phyloP scores from a whole-genome alignment of 2,329 filamentous ascomycete genomes.

The Shiraia bambusicola region DNA sequence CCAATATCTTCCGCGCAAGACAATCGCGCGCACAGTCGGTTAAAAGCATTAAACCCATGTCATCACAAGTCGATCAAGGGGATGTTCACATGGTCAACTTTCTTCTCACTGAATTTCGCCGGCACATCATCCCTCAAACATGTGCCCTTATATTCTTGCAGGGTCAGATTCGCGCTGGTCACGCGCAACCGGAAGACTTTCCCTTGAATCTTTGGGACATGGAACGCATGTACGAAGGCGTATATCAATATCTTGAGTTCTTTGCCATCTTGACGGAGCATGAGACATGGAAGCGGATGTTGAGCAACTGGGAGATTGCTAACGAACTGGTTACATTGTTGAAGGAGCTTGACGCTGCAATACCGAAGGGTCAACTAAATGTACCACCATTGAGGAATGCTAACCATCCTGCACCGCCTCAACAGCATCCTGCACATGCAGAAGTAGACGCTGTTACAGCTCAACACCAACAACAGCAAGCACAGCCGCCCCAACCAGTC shows the following conservation, averaged over 20 bases:
- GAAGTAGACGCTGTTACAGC: constrained; percentile 17
- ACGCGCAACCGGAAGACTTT: constrained; percentile 79
- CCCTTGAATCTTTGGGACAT: constrained; percentile 96
- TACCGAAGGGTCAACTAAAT: constrained; percentile 62
- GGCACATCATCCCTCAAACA: constrained; percentile 89
- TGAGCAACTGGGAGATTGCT: constrained; percentile 89
- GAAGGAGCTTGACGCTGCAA: constrained; percentile 82
- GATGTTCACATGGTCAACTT: constrained; percentile 75
- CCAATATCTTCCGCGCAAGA: constrained; percentile 76
- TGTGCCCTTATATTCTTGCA: constrained; percentile 93
- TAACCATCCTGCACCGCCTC: constrained; percentile 34
- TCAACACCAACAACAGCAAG: constrained; percentile 7
- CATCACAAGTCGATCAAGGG: constrained; percentile 57
- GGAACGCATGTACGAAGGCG: constrained; percentile 92
- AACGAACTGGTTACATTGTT: constrained; percentile 87
- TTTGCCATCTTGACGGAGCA: constrained; percentile 87
- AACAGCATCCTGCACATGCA: constrained; percentile 35
- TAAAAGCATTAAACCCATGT: constrained; percentile 46
- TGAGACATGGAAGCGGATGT: constrained; percentile 75
- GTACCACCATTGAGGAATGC: constrained; percentile 60
- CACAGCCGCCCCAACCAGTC: constrained; percentile 36
- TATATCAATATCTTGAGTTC: constrained; percentile 93
- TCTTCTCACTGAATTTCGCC: constrained; percentile 88
- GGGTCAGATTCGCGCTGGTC: constrained; percentile 78
- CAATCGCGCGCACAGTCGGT: constrained; percentile 43